A percentile compares a stretch with the other conserved stretches of the same genome.
These are phyloP conservation scores for Alternaria postmessia DNA, from an alignment of 2,329 filamentous ascomycete species.

Conservation along the genomic window DNA sequence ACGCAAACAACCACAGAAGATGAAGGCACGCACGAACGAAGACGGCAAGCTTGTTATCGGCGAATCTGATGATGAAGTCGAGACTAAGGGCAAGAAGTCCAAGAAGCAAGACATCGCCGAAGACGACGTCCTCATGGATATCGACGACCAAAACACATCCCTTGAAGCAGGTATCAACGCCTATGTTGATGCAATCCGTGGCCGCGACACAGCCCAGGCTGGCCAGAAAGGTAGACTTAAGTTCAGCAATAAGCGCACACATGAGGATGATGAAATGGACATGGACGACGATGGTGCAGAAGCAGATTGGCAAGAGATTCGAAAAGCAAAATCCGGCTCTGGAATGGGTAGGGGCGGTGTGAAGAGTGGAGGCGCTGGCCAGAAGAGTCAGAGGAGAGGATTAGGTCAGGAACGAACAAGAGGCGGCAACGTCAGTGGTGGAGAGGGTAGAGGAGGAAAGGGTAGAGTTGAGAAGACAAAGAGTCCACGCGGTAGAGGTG, in stretches of 20 bases:
- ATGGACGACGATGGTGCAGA: conserved; percentile 54
- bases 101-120: conserved; percentile 47
- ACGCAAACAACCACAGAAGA: conserved; percentile 59
- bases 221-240: conserved; percentile 68
- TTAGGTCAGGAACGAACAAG: conserved; percentile 49
- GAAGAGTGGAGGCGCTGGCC: conserved; percentile 27
- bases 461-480: conserved; percentile 22
- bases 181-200: conserved; percentile 67
- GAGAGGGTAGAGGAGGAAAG: conserved; percentile 28
- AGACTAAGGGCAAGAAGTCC: conserved; percentile 41
- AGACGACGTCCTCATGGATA: conserved; percentile 67
- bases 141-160: conserved; percentile 56
- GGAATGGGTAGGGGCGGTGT: conserved; percentile 38
- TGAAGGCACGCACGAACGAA: conserved; percentile 63
- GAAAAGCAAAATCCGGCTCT: conserved; percentile 47
- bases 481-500: conserved; percentile 16
- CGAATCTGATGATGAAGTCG: conserved; percentile 53
- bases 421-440: conserved; percentile 30
- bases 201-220: conserved; percentile 64
- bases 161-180: conserved; percentile 65
- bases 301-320: conserved; percentile 42
- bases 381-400: conserved; percentile 44
- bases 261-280: conserved; percentile 57
- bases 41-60: conserved; percentile 85
- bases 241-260: conserved; percentile 61